phyloP scores from a whole-genome alignment of 495 filamentous ascomycete genomes.

The Talaromyces adpressus region DNA sequence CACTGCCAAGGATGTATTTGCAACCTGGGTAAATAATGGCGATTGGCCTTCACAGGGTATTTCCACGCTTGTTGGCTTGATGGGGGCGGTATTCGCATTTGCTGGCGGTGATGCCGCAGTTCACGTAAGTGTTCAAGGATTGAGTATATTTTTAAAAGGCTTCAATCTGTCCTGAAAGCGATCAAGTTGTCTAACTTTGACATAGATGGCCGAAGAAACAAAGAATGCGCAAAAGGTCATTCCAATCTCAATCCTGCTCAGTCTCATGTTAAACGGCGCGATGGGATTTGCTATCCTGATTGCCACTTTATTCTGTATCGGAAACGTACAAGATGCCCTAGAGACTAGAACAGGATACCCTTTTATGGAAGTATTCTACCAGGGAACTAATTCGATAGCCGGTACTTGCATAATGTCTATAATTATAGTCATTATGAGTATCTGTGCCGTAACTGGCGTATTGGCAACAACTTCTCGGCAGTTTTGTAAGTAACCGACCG shows the following conservation, averaged over 20 bases:
- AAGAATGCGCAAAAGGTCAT: conserved; percentile 36
- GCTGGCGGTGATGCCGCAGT: conserved; percentile 9
- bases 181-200: conserved; percentile 4
- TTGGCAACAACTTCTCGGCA: conserved; percentile 53
- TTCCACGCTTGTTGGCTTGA: conserved; percentile 49
- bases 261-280: conserved; percentile 39
- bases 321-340: conserved; percentile 36
- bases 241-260: conserved; percentile 39
- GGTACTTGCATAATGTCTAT: conserved; percentile 42
- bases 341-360: conserved; percentile 35
- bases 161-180: not conserved
- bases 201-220: conserved; percentile 44
- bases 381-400: conserved; percentile 35
- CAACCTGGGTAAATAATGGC: conserved; percentile 47
- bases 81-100: conserved; percentile 22
- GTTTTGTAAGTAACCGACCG: conserved; percentile 21
- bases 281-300: conserved; percentile 45
- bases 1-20: conserved; percentile 42
- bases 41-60: conserved; percentile 47
- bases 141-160: not conserved
- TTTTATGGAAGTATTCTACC: conserved; percentile 48
- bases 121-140: conserved; percentile 2
- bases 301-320: conserved; percentile 44
- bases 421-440: conserved; percentile 41
- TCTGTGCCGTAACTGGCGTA: conserved; percentile 42